Evolutionary conservation across 805 yeast species (phyloP).

Genomic region (Wickerhamiella kurtzmanii): DNA sequence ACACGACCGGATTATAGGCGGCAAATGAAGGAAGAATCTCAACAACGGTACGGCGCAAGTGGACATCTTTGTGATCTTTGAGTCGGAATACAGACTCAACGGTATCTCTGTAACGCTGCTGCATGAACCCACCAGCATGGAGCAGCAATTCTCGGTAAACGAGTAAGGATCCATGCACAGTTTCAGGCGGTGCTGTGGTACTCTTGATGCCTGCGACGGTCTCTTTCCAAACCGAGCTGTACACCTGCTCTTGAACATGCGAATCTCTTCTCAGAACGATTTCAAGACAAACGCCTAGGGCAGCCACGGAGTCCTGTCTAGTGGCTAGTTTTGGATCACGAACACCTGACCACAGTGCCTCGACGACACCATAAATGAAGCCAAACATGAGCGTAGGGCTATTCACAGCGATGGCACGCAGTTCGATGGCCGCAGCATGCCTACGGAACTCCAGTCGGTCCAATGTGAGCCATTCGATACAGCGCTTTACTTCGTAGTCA

Average conservation of each 20-base stretch:
- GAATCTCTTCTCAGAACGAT: constrained; percentile 71
- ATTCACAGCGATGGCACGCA: constrained; percentile 70
- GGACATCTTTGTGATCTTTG: constrained; percentile 62
- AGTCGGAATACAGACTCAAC: constrained; percentile 60
- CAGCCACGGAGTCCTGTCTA: constrained; percentile 71
- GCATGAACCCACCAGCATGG: constrained; percentile 59
- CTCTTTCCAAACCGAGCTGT: constrained; percentile 51
- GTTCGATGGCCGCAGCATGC: constrained; percentile 80
- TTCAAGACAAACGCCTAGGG: constrained; percentile 62
- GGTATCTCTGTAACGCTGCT: constrained; percentile 58
- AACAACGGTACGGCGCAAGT: constrained; percentile 75
- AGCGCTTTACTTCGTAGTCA: constrained; percentile 77
- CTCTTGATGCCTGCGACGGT: constrained; percentile 47
- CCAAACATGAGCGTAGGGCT: constrained; percentile 74
- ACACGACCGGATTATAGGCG: constrained; percentile 55
- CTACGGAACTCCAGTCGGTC: constrained; percentile 67
- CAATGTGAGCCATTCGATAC: constrained; percentile 83
- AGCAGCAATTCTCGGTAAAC: constrained; percentile 67
- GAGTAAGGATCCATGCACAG: constrained; percentile 75
- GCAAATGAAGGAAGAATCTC: constrained; percentile 74
- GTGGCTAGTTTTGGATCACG: constrained; percentile 65
- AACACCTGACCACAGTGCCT: constrained; percentile 76
- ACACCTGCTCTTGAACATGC: constrained; percentile 61
- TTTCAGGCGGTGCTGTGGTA: constrained; percentile 37
- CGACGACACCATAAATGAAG: constrained; percentile 64